phyloP scores from a whole-genome alignment of 257 asterid genomes.

The Scutellaria minor region DNA sequence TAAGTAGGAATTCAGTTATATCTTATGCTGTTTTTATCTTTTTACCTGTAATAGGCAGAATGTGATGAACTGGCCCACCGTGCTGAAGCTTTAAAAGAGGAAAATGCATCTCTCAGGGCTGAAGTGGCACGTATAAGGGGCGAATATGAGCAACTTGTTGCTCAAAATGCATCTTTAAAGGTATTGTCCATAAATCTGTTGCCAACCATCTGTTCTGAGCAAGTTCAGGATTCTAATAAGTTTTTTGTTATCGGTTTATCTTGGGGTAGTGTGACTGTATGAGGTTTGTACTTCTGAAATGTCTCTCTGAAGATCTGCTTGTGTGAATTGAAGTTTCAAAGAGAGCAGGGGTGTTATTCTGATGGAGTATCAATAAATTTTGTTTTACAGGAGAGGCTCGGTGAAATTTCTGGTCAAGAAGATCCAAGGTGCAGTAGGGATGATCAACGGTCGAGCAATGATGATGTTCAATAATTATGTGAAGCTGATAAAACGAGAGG shows the following conservation, averaged over 20 bases:
- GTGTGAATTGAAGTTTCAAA: neutral
- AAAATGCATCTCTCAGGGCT: slow-evolving; percentile 81
- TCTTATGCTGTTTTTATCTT: slow-evolving; percentile 29
- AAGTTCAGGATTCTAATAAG: neutral
- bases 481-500: slow-evolving; percentile 36
- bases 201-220: neutral
- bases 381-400: slow-evolving; percentile 73
- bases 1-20: neutral
- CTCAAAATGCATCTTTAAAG: slow-evolving; percentile 88
- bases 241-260: slow-evolving; percentile 1
- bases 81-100: slow-evolving; percentile 77
- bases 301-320: neutral
- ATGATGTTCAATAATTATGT: slow-evolving; percentile 42
- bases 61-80: slow-evolving; percentile 93
- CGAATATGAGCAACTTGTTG: slow-evolving; percentile 71
- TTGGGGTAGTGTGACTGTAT: neutral
- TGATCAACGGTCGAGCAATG: slow-evolving; percentile 44
- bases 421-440: slow-evolving; percentile 68
- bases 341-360: neutral
- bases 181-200: slow-evolving; percentile 43
- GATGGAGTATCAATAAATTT: neutral
- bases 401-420: slow-evolving; percentile 66
- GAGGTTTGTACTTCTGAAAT: neutral
- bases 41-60: slow-evolving; percentile 66
- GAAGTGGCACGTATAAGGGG: slow-evolving; percentile 76